phyloP scores from a whole-genome alignment of 2,329 filamentous ascomycete genomes.

The Dactylellina parvicollis region DNA sequence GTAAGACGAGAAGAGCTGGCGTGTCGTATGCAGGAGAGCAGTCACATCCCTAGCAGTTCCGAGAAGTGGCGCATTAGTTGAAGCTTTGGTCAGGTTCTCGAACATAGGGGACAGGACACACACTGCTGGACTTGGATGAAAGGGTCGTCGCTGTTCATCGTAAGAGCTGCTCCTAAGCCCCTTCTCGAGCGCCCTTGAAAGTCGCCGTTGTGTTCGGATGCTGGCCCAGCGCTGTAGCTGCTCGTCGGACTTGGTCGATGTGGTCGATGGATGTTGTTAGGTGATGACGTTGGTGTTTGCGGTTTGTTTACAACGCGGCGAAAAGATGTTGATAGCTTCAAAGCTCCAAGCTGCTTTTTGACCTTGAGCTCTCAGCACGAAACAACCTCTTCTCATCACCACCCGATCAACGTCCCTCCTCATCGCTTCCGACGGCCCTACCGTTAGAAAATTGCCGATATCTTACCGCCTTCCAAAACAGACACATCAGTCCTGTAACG shows the following conservation, averaged over 20 bases:
- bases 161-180: slow-evolving; percentile 17
- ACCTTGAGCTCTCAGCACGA: not conserved
- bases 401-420: not conserved
- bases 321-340: slow-evolving; percentile 34
- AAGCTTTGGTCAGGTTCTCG: slow-evolving; percentile 17
- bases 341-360: not conserved
- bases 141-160: slow-evolving; percentile 57
- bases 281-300: slow-evolving; percentile 39
- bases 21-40: slow-evolving; percentile 78
- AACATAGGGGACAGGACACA: slow-evolving; percentile 17
- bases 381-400: not conserved
- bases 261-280: not conserved
- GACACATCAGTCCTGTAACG: slow-evolving; percentile 1
- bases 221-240: not conserved
- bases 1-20: slow-evolving; percentile 92
- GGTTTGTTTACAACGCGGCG: slow-evolving; percentile 54
- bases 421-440: not conserved
- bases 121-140: slow-evolving; percentile 59
- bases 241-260: no score
- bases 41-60: slow-evolving; percentile 78
- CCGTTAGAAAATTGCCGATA: not conserved
- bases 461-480: not conserved
- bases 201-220: not conserved
- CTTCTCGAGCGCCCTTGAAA: not conserved
- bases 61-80: slow-evolving; percentile 34